Percentiles rank a stretch among this genome's conserved stretches.
These are phyloP conservation scores for Dissoconium aciculare DNA, from an alignment of 2,329 filamentous ascomycete genomes.

Conservation along the genomic window DNA sequence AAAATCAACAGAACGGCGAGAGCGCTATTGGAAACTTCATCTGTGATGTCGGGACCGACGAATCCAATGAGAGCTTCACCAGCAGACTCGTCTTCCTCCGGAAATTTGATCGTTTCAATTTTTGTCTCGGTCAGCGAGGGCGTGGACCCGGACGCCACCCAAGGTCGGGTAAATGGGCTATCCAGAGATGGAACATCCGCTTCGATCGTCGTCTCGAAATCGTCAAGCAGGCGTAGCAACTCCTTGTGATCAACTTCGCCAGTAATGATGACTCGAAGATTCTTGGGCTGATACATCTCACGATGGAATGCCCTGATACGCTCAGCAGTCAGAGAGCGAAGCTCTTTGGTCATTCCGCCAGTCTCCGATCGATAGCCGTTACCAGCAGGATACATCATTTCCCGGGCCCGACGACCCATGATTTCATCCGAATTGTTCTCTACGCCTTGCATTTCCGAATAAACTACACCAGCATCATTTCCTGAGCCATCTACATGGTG, in stretches of 20 bases:
- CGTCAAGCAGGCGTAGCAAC: slow-evolving; percentile 65
- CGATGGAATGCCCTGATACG: slow-evolving; percentile 88
- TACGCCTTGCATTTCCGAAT: slow-evolving; percentile 96
- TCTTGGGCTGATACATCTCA: slow-evolving; percentile 96
- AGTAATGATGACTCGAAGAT: slow-evolving; percentile 80
- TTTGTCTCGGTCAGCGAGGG: slow-evolving; percentile 56
- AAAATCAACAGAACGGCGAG: slow-evolving; percentile 71
- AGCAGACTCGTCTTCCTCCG: slow-evolving; percentile 87
- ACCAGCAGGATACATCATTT: slow-evolving; percentile 72
- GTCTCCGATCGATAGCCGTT: slow-evolving; percentile 95
- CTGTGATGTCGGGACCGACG: slow-evolving; percentile 68
- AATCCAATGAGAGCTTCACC: slow-evolving; percentile 79
- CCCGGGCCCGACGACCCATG: slow-evolving; percentile 70
- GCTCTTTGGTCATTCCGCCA: slow-evolving; percentile 88
- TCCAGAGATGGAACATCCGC: slow-evolving; percentile 63
- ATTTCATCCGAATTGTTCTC: slow-evolving; percentile 73
- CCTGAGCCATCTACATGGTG: slow-evolving; percentile 89
- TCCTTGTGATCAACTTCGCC: slow-evolving; percentile 76
- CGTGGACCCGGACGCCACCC: slow-evolving; percentile 75
- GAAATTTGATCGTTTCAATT: slow-evolving; percentile 72
- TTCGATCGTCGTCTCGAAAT: slow-evolving; percentile 76
- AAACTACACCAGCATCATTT: slow-evolving; percentile 76
- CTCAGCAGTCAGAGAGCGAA: slow-evolving; percentile 72
- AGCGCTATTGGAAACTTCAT: slow-evolving; percentile 46
- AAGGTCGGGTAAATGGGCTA: slow-evolving; percentile 69